A percentile compares a stretch with the other conserved stretches of the same genome.
These are phyloP conservation scores for Ascochyta lentis DNA, from an alignment of 2,329 filamentous ascomycete genomes.

Conservation along the genomic window DNA sequence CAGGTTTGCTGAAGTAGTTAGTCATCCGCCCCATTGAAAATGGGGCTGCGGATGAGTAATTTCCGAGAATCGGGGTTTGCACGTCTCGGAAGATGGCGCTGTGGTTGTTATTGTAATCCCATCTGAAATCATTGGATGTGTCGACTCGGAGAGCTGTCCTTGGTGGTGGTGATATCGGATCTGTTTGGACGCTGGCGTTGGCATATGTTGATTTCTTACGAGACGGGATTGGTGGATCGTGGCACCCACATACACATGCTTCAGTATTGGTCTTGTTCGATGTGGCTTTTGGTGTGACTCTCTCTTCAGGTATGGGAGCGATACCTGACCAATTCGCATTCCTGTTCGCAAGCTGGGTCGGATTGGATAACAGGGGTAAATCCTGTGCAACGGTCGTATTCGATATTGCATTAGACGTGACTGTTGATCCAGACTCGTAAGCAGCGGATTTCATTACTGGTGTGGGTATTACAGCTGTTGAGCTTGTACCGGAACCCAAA, in stretches of 20 bases:
- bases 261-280: not conserved
- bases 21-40: slow-evolving; percentile 43
- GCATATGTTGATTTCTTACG: slow-evolving; percentile 22
- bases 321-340: not conserved
- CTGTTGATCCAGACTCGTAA: too few relatives aligned
- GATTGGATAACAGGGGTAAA: not conserved
- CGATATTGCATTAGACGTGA: not conserved
- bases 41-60: slow-evolving; percentile 19
- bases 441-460: too few relatives aligned
- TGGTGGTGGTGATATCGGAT: slow-evolving; percentile 16
- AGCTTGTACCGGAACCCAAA: not conserved
- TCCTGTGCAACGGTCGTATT: not conserved
- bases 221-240: not conserved
- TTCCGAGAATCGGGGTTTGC: slow-evolving; percentile 23
- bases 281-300: not conserved
- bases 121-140: slow-evolving; percentile 13
- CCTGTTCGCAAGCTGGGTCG: not conserved
- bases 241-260: slow-evolving; percentile 23
- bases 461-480: not conserved
- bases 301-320: not conserved
- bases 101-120: slow-evolving; percentile 12
- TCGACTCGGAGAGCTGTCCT: slow-evolving; percentile 22
- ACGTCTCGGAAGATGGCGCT: slow-evolving; percentile 22
- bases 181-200: slow-evolving; percentile 36
- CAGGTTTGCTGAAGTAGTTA: slow-evolving; percentile 42